phyloP scores from a whole-genome alignment of 345 rosid genomes.

The Eucalyptus cloeziana region DNA sequence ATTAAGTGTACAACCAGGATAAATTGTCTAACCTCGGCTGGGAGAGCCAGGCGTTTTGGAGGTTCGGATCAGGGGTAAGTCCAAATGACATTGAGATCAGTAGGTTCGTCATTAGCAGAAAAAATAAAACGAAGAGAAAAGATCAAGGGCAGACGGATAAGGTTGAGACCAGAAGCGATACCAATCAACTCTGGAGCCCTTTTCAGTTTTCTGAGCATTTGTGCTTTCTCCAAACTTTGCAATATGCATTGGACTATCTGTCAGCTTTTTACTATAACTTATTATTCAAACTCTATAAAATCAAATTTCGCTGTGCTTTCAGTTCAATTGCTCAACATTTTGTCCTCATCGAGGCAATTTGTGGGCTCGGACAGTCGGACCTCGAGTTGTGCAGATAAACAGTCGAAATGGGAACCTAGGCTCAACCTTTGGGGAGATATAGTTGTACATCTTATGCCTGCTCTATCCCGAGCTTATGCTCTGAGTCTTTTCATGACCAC shows the following conservation, averaged over 20 bases:
- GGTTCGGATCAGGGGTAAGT: no score
- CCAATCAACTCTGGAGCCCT: background rate
- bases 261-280: background rate
- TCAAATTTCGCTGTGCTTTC: background rate
- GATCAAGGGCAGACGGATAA: background rate
- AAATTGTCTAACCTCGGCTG: background rate
- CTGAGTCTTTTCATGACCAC: background rate
- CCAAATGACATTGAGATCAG: no score
- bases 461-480: background rate
- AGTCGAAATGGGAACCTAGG: background rate
- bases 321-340: background rate
- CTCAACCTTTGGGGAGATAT: background rate
- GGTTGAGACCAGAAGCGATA: background rate
- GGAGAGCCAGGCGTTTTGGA: background rate
- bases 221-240: background rate
- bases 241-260: background rate
- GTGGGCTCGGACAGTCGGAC: background rate
- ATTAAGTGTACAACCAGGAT: background rate
- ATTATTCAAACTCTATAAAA: background rate
- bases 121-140: background rate
- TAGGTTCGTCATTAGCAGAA: background rate
- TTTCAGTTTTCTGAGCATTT: background rate
- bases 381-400: background rate
- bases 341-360: background rate
- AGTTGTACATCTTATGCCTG: background rate